Percentiles rank a stretch among this genome's conserved stretches.
phyloP scores from a whole-genome alignment of 2,329 filamentous ascomycete genomes.

The Fusarium verticillioides region DNA sequence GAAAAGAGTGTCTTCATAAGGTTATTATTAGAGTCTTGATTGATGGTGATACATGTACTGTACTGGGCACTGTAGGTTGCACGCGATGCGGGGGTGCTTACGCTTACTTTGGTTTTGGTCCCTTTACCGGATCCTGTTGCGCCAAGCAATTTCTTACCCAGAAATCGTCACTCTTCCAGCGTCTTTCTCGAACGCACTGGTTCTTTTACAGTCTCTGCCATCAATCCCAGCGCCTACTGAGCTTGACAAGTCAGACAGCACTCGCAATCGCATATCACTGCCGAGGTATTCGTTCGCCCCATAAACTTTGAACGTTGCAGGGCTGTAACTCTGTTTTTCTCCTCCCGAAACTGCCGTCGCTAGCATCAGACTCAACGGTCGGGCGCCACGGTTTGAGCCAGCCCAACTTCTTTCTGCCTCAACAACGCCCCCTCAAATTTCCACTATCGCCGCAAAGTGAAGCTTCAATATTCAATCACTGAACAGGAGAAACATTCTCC shows the following conservation, averaged over 20 bases:
- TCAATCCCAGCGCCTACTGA: neutral
- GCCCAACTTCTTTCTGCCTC: neutral
- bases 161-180: neutral
- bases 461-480: rapidly evolving
- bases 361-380: neutral
- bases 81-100: conserved; percentile 13
- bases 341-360: neutral
- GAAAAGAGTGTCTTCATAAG: neutral
- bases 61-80: neutral
- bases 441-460: neutral
- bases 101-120: conserved; percentile 10
- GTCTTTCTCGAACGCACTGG: neutral
- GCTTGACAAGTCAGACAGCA: rapidly evolving
- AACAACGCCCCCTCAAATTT: neutral
- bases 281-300: no score
- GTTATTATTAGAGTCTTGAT: neutral
- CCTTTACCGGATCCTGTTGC: conserved; percentile 7
- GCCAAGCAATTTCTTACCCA: conserved; percentile 13
- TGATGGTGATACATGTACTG: neutral
- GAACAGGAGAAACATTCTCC: neutral
- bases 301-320: neutral
- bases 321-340: neutral
- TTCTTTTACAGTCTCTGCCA: neutral
- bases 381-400: neutral
- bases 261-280: no score